Base-by-base conservation (phyloP, 1,284 basidiomycete species). In the Phaffia rhodozyma region DNA sequence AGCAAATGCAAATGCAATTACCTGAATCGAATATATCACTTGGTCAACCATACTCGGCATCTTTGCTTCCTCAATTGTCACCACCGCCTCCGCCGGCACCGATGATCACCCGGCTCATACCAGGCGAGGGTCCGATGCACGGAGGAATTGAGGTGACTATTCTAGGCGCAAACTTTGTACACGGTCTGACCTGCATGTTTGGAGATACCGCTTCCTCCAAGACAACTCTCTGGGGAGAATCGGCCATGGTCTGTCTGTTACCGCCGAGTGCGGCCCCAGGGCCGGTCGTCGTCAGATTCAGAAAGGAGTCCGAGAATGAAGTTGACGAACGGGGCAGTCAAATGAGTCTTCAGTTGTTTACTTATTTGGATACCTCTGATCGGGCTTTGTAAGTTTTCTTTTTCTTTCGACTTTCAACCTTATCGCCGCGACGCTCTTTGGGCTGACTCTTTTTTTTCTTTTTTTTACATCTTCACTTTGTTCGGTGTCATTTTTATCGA, bases 131-230 rank as follows among this genome's bases (percentile, higher is more conserved):
- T 7, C 93, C 94, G 7, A 90, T 88, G 21, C 84, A 86, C 60
- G 94, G 94, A 38, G 96, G 96, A 1, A 91, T 91, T 68, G 91
- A 96, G 74, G 88, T 99, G 27, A 98, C 96, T 0, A 80, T 98
- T 5, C 83, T 97, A 1, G 96, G 96, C 7, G 83, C 86, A 54
- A 87, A 91, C 72, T 97, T 99, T 77, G 70, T 74, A 21, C 77
- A 76, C 16, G 78, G 78, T 48, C 74, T 80, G 57, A 75, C 85
- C 61, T 90, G 91, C 71, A 78, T 91, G 6, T 98, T 98, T 75
- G 94, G 94, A 34, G 89, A 89, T 67, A 80, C 84, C 5, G 76
- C 84, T 1, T 87, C 92, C 4, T 86, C 84, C 61, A 86, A 85
- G 27, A 97, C 92, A 0, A 86, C 89, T 69, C 82, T 89, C 50